Percentiles rank a stretch among this genome's conserved stretches.
Conservation (phyloP, 2,329 filamentous ascomycete genomes). For the Cordyceps tenuipes region DNA sequence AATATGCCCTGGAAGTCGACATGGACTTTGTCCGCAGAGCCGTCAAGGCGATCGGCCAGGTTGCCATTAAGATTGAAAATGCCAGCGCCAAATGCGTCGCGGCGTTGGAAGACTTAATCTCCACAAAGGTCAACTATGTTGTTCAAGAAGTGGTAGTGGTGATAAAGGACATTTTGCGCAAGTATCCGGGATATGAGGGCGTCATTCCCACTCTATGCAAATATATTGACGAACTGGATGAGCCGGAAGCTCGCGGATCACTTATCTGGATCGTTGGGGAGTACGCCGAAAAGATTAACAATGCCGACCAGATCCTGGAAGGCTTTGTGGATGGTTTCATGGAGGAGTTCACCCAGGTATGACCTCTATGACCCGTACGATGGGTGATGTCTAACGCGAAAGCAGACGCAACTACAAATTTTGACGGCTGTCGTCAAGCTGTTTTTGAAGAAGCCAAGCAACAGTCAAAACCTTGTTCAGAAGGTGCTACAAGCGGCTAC, state of each 20-base stretch:
- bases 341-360: conserved; percentile 89
- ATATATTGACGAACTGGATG: conserved; percentile 93
- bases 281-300: conserved; percentile 98
- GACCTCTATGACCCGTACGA: conserved; percentile 19
- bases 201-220: conserved; percentile 95
- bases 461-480: conserved; percentile 82
- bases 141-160: conserved; percentile 98
- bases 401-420: conserved; percentile 91
- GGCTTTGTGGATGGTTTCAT: conserved; percentile 91
- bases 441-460: conserved; percentile 92
- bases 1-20: conserved; percentile 95
- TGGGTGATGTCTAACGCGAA: not conserved
- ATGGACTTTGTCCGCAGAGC: conserved; percentile 97
- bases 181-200: conserved; percentile 95
- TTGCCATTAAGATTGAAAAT: conserved; percentile 95
- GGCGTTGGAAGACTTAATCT: conserved; percentile 84
- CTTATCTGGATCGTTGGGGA: conserved; percentile 99
- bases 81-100: conserved; percentile 95
- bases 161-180: conserved; percentile 96
- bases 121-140: conserved; percentile 97
- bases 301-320: conserved; percentile 88
- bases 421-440: conserved; percentile 95
- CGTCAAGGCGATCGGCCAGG: conserved; percentile 93
- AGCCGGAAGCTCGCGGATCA: conserved; percentile 81
- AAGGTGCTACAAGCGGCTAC: conserved; percentile 91